Base-by-base conservation (phyloP, 345 rosid species). In the Melaleuca alternifolia region DNA sequence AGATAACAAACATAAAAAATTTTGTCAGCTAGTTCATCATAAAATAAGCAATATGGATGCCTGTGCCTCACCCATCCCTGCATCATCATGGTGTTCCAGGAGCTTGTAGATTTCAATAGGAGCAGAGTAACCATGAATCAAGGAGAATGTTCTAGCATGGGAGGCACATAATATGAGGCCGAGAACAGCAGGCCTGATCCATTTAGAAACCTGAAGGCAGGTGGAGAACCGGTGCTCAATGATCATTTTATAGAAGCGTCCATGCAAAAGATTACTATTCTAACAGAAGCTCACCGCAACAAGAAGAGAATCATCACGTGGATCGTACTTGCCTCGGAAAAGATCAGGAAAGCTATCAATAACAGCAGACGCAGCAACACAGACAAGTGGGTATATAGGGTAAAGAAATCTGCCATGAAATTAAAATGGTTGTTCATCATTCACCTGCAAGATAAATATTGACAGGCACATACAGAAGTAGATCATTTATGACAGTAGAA, bases 281-380 rank as follows among this genome's bases (percentile, higher is more conserved):
- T 13, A 57, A 26, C 30, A 84, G 26, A 53, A 7, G 6, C 46
- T 57, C 44, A 18, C 46, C 15, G 44, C 23, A 87, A 96, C 95
- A 85, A 92, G 86, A 48, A 92, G 51, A 89, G 92, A 92, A 75
- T 90, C 89, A 65, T 93, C 94, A 15, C 87, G 24, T 59, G 94
- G 89, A 87, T 92, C 87, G 89, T 93, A 93, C 87, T 90, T 92
- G 86, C 95, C 94, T 51, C 90, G 92, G 89, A 97, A 95, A 85
- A 96, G 92, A 92, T 95, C 97, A 83, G 99, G 99, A 86, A 97
- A 95, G 93, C 95, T 96, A 90, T 96, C 99, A 86, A 97, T 97
- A 87, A 97, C 98, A 85, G 96, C 96, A 84, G 99, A 92, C 26
- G 99, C 99, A 89, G 99, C 97, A 86, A 97, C 92, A 90, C 99